These are phyloP conservation scores for Lasiodiplodia sp. DNA, from an alignment of 2,329 filamentous ascomycete genomes.

Conservation along the genomic window DNA sequence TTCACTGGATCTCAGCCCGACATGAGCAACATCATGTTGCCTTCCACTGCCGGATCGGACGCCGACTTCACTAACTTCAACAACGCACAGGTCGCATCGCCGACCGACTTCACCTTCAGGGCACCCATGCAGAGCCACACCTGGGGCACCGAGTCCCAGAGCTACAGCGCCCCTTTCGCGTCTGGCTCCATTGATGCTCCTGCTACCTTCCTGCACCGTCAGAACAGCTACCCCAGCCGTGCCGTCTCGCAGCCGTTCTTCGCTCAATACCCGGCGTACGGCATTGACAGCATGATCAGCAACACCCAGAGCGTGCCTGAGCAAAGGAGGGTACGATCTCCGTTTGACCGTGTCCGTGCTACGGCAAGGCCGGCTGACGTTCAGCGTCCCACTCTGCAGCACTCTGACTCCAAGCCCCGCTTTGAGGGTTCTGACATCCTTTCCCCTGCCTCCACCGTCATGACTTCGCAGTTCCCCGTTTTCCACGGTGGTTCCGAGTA, in stretches of 20 bases:
- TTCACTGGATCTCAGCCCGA: constrained; percentile 43
- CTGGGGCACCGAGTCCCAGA: constrained; percentile 37
- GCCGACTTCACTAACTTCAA: constrained; percentile 46
- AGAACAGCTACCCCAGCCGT: constrained; percentile 25
- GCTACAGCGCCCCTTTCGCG: constrained; percentile 37
- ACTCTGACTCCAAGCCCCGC: constrained; percentile 25
- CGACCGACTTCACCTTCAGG: constrained; percentile 27
- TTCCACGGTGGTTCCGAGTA: constrained; percentile 27
- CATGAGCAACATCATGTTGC: constrained; percentile 44
- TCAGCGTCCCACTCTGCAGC: constrained; percentile 22
- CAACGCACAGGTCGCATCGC: constrained; percentile 45
- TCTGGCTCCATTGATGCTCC: constrained; percentile 26
- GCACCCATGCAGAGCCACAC: constrained; percentile 35
- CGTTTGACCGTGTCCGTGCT: constrained; percentile 10
- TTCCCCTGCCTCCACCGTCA: constrained; percentile 43
- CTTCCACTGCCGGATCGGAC: constrained; percentile 42
- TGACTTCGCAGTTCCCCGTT: constrained; percentile 30
- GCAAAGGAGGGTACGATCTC: constrained; percentile 23
- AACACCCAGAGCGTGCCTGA: constrained; percentile 19
- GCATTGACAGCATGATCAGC: constrained; percentile 30
- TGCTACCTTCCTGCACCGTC: constrained; percentile 16
- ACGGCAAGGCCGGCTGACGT: constrained; percentile 27
- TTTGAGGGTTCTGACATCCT: constrained; percentile 34
- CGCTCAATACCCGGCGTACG: constrained; percentile 20
- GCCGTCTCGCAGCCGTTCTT: constrained; percentile 23